Evolutionary conservation across 2,329 filamentous ascomycete species (phyloP).

Genomic region (Xylogone sp.): DNA sequence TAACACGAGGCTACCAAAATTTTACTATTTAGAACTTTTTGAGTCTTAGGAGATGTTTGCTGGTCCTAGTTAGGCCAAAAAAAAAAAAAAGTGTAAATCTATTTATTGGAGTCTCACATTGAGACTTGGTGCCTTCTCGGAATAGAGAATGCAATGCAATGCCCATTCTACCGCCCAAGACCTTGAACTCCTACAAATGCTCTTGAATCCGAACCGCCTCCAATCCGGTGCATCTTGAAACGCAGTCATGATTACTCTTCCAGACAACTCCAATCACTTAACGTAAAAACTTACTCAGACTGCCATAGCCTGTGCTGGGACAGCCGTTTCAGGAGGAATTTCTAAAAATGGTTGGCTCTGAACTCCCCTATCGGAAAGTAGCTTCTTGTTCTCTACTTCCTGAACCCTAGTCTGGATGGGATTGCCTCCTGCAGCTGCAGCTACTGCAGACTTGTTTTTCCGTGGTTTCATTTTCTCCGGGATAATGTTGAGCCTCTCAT

Average conservation of each 20-base stretch:
- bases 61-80: too few species aligned
- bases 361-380: slow-evolving; percentile 12
- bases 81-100: not conserved
- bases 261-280: too few species aligned
- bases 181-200: not conserved
- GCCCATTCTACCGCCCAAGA: not conserved
- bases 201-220: not conserved
- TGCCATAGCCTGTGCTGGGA: not conserved
- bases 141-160: not conserved
- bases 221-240: not conserved
- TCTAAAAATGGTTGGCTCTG: slow-evolving; percentile 2
- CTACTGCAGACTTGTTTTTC: slow-evolving; percentile 35
- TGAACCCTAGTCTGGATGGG: slow-evolving; percentile 33
- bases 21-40: too few species aligned
- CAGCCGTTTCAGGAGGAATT: not conserved
- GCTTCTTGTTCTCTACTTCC: slow-evolving; percentile 14
- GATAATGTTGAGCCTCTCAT: slow-evolving; percentile 36
- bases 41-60: too few species aligned
- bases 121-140: not conserved
- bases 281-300: not conserved
- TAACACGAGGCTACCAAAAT: not conserved
- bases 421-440: slow-evolving; percentile 47
- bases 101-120: not conserved
- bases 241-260: not conserved
- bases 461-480: slow-evolving; percentile 14